Percentiles rank a stretch among this genome's conserved stretches.
Conservation (phyloP, 768 basidiomycete genomes). For the Steccherinum ochraceum region DNA sequence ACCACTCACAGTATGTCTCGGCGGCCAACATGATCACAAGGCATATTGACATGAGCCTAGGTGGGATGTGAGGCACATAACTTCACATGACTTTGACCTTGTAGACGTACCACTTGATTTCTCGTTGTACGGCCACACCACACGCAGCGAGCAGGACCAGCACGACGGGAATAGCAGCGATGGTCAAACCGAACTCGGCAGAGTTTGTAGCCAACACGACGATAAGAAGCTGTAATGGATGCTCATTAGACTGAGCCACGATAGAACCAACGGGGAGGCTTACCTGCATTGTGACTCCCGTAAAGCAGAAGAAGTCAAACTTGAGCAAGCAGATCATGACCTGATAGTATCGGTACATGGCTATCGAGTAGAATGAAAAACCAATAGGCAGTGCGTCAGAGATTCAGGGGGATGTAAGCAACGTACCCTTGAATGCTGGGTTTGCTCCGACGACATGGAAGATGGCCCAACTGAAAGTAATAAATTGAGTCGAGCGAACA, state of each 20-base stretch:
- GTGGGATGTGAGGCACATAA: constrained; percentile 2
- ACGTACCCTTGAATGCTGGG: constrained; percentile 74
- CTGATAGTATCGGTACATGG: constrained; percentile 87
- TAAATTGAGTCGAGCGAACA: neutral
- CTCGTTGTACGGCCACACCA: constrained; percentile 67
- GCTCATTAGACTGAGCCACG: constrained; percentile 21
- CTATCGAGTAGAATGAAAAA: constrained; percentile 30
- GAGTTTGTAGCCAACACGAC: constrained; percentile 58
- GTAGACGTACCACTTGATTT: constrained; percentile 63
- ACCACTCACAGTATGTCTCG: constrained; percentile 62
- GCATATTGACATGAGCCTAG: constrained; percentile 66
- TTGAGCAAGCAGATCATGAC: constrained; percentile 84
- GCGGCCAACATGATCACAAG: constrained; percentile 76
- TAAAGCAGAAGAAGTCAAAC: constrained; percentile 86
- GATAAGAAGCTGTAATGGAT: too few relatives aligned
- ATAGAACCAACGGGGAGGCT: too few relatives aligned
- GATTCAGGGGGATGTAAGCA: neutral
- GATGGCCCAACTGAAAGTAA: constrained; percentile 69
- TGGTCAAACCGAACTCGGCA: constrained; percentile 76
- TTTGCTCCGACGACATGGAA: constrained; percentile 88
- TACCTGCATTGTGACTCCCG: constrained; percentile 88
- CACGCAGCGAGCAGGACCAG: constrained; percentile 59
- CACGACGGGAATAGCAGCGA: constrained; percentile 79
- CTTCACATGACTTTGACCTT: neutral
- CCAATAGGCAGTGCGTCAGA: neutral